These are phyloP conservation scores for Heracleum sosnowskyi DNA, from an alignment of 129 eudicot genomes.

Conservation along the genomic window DNA sequence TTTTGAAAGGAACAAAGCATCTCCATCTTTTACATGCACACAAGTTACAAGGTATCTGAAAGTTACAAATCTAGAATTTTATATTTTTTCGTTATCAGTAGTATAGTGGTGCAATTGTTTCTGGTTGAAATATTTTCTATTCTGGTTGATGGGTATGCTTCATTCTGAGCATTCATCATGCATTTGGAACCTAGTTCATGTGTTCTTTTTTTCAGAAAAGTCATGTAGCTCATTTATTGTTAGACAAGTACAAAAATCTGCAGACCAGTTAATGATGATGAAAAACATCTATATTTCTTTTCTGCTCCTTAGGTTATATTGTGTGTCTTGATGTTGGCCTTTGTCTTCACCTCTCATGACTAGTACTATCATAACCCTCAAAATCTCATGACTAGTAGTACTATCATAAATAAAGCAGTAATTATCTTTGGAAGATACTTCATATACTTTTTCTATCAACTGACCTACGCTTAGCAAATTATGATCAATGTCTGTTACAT, in stretches of 20 bases:
- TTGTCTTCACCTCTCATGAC: no score
- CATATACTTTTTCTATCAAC: no score
- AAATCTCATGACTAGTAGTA: no score
- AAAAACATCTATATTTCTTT: not conserved
- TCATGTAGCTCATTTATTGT: not conserved
- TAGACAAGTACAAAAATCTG: not conserved
- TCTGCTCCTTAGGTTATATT: not conserved
- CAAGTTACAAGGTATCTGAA: not conserved
- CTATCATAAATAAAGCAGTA: no score
- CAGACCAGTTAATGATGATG: slow-evolving; percentile 5
- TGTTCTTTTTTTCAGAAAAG: not conserved
- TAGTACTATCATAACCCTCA: no score
- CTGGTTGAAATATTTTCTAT: not conserved
- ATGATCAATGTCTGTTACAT: no score
- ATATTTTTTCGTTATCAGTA: not conserved
- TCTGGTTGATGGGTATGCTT: slow-evolving; percentile 1
- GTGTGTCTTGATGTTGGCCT: not conserved
- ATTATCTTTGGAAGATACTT: no score
- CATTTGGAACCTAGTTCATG: not conserved
- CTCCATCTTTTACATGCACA: not conserved
- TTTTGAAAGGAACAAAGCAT: not conserved
- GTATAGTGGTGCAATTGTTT: slow-evolving; percentile 10
- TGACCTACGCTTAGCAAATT: no score
- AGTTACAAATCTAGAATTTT: not conserved
- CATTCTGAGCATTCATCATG: slow-evolving; percentile 10